Percentiles rank a stretch among this genome's conserved stretches.
phyloP scores from a whole-genome alignment of 2,329 filamentous ascomycete genomes.

The Penicillium sp. region DNA sequence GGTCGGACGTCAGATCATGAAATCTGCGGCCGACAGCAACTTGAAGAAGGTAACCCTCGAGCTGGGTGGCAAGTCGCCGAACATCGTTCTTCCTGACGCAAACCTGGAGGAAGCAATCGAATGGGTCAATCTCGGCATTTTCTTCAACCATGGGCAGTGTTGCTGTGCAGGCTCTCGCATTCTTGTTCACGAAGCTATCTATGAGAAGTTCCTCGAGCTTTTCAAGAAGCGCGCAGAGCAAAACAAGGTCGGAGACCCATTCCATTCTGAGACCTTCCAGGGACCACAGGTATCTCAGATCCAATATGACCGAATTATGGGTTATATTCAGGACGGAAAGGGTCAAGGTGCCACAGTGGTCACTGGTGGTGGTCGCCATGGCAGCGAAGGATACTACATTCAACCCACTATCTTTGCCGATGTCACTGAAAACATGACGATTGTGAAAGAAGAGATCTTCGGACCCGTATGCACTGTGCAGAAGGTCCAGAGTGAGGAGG shows the following conservation, averaged over 20 bases:
- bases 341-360: slow-evolving; percentile 63
- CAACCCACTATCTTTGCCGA: slow-evolving; percentile 81
- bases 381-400: slow-evolving; percentile 81
- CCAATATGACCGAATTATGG: slow-evolving; percentile 85
- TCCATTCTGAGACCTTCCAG: slow-evolving; percentile 75
- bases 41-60: slow-evolving; percentile 66
- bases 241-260: slow-evolving; percentile 81
- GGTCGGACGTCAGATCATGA: slow-evolving; percentile 59
- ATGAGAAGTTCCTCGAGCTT: slow-evolving; percentile 76
- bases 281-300: slow-evolving; percentile 80
- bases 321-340: slow-evolving; percentile 67
- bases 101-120: slow-evolving; percentile 64
- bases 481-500: slow-evolving; percentile 70
- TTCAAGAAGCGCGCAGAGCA: slow-evolving; percentile 72
- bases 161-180: slow-evolving; percentile 64
- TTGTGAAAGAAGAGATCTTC: slow-evolving; percentile 78
- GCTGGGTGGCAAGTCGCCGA: slow-evolving; percentile 63
- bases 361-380: slow-evolving; percentile 67
- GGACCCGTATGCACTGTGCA: slow-evolving; percentile 73
- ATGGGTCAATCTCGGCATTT: slow-evolving; percentile 59
- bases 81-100: slow-evolving; percentile 62
- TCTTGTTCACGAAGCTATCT: slow-evolving; percentile 80
- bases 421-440: slow-evolving; percentile 67
- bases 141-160: slow-evolving; percentile 61
- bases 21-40: slow-evolving; percentile 59